A percentile compares a stretch with the other conserved stretches of the same genome.
Evolutionary conservation across 768 basidiomycete genomes (phyloP).

Genomic region (Russula abietina): DNA sequence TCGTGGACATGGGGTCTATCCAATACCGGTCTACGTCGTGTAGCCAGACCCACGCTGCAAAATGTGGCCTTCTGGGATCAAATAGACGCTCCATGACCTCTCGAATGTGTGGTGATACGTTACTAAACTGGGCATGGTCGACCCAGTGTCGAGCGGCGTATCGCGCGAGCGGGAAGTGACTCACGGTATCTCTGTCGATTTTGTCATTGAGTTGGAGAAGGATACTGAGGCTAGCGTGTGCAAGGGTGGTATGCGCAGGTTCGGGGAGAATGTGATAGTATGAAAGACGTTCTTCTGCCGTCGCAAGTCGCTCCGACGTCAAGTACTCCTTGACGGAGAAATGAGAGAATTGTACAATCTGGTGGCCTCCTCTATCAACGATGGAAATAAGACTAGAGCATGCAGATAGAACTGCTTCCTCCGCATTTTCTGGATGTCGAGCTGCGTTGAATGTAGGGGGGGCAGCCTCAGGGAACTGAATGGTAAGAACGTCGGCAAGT

Average conservation of each 20-base stretch:
- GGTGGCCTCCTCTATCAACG: background rate
- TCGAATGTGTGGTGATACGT: background rate
- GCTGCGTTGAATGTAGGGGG: background rate
- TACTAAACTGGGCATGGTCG: background rate
- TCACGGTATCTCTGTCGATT: background rate
- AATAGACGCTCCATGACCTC: no score
- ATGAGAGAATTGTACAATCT: no score
- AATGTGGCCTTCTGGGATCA: no score
- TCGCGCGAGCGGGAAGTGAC: background rate
- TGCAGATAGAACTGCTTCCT: background rate
- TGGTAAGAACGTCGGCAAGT: constrained; percentile 10
- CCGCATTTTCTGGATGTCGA: background rate
- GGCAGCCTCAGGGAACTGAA: background rate
- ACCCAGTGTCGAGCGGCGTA: constrained; percentile 17
- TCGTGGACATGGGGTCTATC: background rate
- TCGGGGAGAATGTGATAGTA: constrained; percentile 2
- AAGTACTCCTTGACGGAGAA: constrained; percentile 21
- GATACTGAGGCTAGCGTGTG: background rate
- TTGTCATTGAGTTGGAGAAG: constrained; percentile 5
- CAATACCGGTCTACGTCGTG: no score
- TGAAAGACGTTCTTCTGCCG: background rate
- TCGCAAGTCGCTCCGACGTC: constrained; percentile 4
- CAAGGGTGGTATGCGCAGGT: constrained; percentile 3
- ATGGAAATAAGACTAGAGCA: background rate
- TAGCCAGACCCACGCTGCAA: no score